A percentile compares a stretch with the other conserved stretches of the same genome.
Conservation (phyloP, 2,329 filamentous ascomycete genomes). For the Aspergillus aculeatinus region DNA sequence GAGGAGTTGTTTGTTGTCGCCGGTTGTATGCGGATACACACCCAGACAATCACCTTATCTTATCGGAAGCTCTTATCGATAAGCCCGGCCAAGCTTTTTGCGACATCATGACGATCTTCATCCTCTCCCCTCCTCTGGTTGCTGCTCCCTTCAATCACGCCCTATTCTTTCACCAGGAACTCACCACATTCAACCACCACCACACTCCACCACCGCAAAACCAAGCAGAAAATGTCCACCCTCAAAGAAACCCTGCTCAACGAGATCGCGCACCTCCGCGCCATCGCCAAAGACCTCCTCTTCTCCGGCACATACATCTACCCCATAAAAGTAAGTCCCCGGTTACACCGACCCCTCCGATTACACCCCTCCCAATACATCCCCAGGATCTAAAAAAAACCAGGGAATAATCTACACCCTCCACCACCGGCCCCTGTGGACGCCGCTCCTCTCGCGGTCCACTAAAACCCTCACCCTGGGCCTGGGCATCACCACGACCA, state of each 20-base stretch:
- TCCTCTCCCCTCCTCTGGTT: neutral
- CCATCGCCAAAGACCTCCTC: constrained; percentile 66
- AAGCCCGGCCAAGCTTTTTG: neutral
- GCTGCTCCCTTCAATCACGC: too few species aligned
- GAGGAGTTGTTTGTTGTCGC: too few species aligned
- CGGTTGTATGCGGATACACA: too few species aligned
- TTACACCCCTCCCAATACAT: too few species aligned
- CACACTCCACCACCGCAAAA: neutral
- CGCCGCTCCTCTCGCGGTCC: constrained; percentile 58
- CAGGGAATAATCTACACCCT: constrained; percentile 63
- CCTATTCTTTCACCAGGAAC: too few species aligned
- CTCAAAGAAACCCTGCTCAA: constrained; percentile 62
- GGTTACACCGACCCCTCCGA: too few species aligned
- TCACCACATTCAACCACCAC: neutral
- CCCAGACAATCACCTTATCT: neutral
- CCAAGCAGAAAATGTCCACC: constrained; percentile 42
- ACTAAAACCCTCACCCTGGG: constrained; percentile 67
- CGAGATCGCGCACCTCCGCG: constrained; percentile 67
- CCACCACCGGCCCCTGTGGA: constrained; percentile 58
- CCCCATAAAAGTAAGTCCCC: constrained; percentile 63
- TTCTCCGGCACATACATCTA: constrained; percentile 81
- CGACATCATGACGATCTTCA: neutral
- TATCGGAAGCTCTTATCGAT: neutral
- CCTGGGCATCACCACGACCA: constrained; percentile 67
- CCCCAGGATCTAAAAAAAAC: neutral